Evolutionary conservation across 441 rosid species (phyloP).

Genomic region (Pelargonium citronellum): DNA sequence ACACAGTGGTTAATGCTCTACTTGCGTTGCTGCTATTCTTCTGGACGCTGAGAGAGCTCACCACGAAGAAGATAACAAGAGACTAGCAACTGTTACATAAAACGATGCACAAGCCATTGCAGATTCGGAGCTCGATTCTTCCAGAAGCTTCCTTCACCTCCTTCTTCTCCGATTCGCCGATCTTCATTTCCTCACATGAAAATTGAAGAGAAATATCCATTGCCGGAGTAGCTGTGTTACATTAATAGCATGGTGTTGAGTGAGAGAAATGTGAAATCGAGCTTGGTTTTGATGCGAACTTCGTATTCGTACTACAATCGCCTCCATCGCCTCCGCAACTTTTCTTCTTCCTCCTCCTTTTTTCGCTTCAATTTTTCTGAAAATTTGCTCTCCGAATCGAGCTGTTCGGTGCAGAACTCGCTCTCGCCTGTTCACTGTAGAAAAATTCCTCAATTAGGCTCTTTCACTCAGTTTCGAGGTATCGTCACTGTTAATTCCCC

Average conservation of each 20-base stretch:
- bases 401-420: not conserved
- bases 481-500: constrained; percentile 20
- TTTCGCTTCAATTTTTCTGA: not conserved
- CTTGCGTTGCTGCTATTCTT: too few species aligned
- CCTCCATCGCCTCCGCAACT: not conserved
- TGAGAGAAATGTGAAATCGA: constrained; percentile 8
- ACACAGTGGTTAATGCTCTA: too few species aligned
- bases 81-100: too few species aligned
- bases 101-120: too few species aligned
- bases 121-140: too few species aligned
- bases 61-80: too few species aligned
- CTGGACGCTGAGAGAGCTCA: too few species aligned
- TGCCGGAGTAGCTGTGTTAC: not conserved
- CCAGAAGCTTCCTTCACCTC: too few species aligned
- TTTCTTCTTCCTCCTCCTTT: not conserved
- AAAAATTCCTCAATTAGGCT: constrained; percentile 17
- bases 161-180: too few species aligned
- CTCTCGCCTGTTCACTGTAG: not conserved
- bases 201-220: not conserved
- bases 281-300: not conserved
- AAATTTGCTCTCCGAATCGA: not conserved
- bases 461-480: constrained; percentile 28
- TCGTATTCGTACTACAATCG: constrained; percentile 1
- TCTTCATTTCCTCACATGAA: too few species aligned
- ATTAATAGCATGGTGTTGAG: not conserved